These are phyloP conservation scores for Microsporum canis DNA, from an alignment of 2,329 filamentous ascomycete genomes.

Conservation along the genomic window DNA sequence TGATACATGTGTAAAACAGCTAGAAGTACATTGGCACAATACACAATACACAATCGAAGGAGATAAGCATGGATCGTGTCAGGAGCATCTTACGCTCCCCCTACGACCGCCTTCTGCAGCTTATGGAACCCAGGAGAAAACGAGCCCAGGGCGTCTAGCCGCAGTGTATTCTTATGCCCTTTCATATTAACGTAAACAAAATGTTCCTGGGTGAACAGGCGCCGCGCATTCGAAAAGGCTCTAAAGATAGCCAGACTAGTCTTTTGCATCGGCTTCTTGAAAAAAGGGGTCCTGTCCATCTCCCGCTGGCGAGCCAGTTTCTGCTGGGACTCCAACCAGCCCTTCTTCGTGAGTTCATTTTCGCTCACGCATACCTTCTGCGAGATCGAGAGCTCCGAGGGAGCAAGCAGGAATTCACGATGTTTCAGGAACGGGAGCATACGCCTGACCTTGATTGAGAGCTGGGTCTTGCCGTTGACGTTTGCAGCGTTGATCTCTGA, in stretches of 20 bases:
- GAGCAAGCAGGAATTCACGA: constrained; percentile 18
- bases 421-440: constrained; percentile 30
- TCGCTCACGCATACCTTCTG: constrained; percentile 24
- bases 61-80: background rate
- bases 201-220: constrained; percentile 32
- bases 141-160: constrained; percentile 28
- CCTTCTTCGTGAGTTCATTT: constrained; percentile 6
- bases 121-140: constrained; percentile 11
- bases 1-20: background rate
- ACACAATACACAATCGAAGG: background rate
- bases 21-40: background rate
- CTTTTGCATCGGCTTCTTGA: constrained; percentile 24
- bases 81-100: background rate
- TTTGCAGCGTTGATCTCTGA: constrained; percentile 44
- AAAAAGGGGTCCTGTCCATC: constrained; percentile 20
- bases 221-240: constrained; percentile 26
- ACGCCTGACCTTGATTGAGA: constrained; percentile 28
- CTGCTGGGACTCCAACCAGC: constrained; percentile 15
- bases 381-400: constrained; percentile 27
- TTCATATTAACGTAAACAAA: constrained; percentile 30
- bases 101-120: constrained; percentile 7
- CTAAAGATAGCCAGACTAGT: constrained; percentile 24
- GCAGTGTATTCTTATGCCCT: constrained; percentile 25
- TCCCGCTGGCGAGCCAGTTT: constrained; percentile 10
- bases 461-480: constrained; percentile 22